Base-by-base conservation (phyloP, 495 filamentous ascomycete genomes). In the Penicillium subrubescens region DNA sequence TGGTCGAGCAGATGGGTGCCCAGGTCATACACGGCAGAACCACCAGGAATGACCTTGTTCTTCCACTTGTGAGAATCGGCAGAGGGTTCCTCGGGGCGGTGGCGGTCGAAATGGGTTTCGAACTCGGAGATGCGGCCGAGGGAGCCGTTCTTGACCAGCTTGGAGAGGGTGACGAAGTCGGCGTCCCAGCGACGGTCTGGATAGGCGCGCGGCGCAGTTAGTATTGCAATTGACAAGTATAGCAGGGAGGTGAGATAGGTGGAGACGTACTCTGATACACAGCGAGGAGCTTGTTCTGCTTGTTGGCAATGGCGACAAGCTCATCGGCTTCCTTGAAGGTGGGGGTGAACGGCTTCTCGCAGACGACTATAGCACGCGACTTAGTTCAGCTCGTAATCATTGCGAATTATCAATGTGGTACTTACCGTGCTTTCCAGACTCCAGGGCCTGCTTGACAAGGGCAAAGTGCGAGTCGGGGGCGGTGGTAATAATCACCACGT, bases 291-390 rank as follows among this genome's bases (percentile, higher is more conserved):
- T 82, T 87, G 44, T 84, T 81, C 52, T 83, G 78, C 68, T 87
- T 81, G 63, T 84, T 77, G 1, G 94, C 87, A 14, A 95, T 76
- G 5, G 74, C 77, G 56, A 90, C 81, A 3, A 97, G 85, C 65
- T 88, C 81, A 43, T 88, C 80, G 11, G 92, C 92, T 77, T 97
- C 89, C 57, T 82, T 75, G 17, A 83, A 78, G 5, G 88, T 91
- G 12, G 90, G 87, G 8, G 91, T 89, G 74, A 97, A 94, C 0
- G 94, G 94, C 78, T 97, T 97, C 78, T 97, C 94, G 44, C 92
- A 88, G 29, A 97, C 82, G 25, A 96, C 83, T 83, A 50, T 52
- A 33, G 17, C 1, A 15, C 31, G 25, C 19, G 25, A 51, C 1
- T 65, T 19, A 59, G 41, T 35, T 21, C 6, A 4, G 43, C 17